Evolutionary conservation across 495 filamentous ascomycete genomes (phyloP), one percentile per base, ranked within the genome.

Genomic region (Penicillium angulare): DNA sequence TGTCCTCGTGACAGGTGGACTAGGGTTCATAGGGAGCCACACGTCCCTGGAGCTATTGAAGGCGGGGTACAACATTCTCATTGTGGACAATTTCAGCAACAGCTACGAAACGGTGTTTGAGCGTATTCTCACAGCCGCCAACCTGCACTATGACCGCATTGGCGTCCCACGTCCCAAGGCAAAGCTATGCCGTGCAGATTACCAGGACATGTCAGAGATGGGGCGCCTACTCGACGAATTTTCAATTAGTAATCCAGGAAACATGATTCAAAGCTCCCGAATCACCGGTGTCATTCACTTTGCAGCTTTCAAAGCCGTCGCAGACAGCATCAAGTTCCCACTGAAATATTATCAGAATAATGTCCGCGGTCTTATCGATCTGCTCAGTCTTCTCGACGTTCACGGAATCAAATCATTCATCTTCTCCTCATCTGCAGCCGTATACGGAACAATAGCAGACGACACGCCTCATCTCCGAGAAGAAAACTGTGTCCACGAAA

Each of bases 11-110:
- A 36, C 32, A 17, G 44, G 44, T 10, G 44, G 44, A 1, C 32
- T 47, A 5, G 44, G 44, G 4, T 47, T 36, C 21, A 47, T 47
- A 7, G 44, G 44, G 1, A 47, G 44, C 10, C 44, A 47, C n/a
- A 47, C 44, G 0, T 38, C 44, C 1, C 20, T 36, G 27, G 44
- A 47, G 10, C 32, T 47, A 1, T 33, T 47, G 6, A 47, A 47
- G 32, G 44, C 44, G 3, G 44, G 44, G 17, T 38, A 36, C 44
- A 47, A 47, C 23, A 36, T 47, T 22, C 36, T 47, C 32, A 47
- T 47, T 15, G 44, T 47, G 0, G 44, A 47, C 44, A 47, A 47
- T 17, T 23, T 47, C n/a, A 47, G 32, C 22, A 47, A 47, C 21
- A 36, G 31, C n/a, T 47, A 34, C 44, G 5, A 13, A 17, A 16